phyloP scores from a whole-genome alignment of 352 stramenopile genomes.

The Phytophthora tubulina region DNA sequence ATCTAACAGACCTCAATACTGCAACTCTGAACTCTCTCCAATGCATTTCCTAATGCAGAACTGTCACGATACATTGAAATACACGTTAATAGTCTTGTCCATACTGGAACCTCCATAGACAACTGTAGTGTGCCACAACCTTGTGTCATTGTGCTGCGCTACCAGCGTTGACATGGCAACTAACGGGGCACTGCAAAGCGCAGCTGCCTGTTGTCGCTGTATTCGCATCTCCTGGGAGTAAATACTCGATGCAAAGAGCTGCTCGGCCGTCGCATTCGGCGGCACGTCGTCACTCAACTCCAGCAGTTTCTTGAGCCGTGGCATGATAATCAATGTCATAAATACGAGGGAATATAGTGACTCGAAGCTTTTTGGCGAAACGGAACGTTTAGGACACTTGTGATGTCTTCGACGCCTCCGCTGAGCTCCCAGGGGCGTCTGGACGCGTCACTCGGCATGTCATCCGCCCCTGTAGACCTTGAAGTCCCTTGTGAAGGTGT shows the following conservation, averaged over 20 bases:
- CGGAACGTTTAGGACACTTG: conserved; percentile 20
- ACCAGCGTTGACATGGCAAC: conserved; percentile 45
- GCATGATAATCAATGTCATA: conserved; percentile 48
- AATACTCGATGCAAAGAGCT: conserved; percentile 68
- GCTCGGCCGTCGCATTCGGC: conserved; percentile 44
- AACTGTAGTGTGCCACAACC: conserved; percentile 12
- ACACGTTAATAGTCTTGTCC: background rate
- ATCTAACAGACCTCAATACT: conserved; percentile 27
- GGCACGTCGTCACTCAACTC: conserved; percentile 23
- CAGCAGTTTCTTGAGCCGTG: conserved; percentile 48
- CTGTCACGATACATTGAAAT: conserved; percentile 19
- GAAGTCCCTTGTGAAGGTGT: background rate
- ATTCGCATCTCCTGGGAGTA: conserved; percentile 39
- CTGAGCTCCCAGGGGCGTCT: conserved; percentile 23
- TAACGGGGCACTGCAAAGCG: conserved; percentile 47
- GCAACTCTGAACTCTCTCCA: conserved; percentile 15
- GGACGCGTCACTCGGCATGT: conserved; percentile 11
- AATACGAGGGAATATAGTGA: conserved; percentile 21
- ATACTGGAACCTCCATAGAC: background rate
- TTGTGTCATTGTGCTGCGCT: conserved; percentile 1
- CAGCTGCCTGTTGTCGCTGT: conserved; percentile 45
- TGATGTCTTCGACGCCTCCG: conserved; percentile 44
- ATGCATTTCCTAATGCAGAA: conserved; percentile 5
- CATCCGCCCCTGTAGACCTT: background rate
- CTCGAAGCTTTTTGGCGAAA: conserved; percentile 9